Evolutionary conservation across 495 filamentous ascomycete genomes (phyloP).

Genomic region (Trichoderma orchidacearum): DNA sequence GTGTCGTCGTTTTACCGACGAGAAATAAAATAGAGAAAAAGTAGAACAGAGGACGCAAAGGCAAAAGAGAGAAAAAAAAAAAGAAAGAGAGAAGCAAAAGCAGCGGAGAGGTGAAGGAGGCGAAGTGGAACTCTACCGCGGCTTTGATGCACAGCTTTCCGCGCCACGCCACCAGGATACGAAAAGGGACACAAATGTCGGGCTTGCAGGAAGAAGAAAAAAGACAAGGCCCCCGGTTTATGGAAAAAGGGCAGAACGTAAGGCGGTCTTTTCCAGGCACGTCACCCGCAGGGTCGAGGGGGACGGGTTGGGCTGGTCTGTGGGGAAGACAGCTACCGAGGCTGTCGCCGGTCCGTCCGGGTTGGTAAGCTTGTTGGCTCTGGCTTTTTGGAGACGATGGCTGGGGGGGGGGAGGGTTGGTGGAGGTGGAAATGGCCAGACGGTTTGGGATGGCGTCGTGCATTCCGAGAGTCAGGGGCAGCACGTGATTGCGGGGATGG

Average conservation of each 20-base stretch:
- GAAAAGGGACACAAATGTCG: not conserved
- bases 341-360: not conserved
- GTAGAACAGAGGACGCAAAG: not conserved
- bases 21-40: not conserved
- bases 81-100: not conserved
- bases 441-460: too few relatives aligned
- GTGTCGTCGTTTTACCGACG: not conserved
- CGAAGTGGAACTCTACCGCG: not conserved
- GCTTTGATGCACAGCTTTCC: not conserved
- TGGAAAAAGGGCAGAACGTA: not conserved
- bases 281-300: not conserved
- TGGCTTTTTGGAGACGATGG: too few relatives aligned
- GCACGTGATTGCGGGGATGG: conserved; percentile 1
- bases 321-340: not conserved
- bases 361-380: not conserved
- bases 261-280: not conserved
- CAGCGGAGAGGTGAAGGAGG: not conserved
- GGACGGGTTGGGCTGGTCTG: not conserved
- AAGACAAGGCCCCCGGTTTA: not conserved
- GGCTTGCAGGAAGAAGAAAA: not conserved
- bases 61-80: not conserved
- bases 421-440: too few relatives aligned
- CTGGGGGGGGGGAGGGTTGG: too few relatives aligned
- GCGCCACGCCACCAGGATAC: not conserved
- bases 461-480: not conserved